Base-by-base conservation (phyloP, 1,284 basidiomycete species). In the Grifola frondosa region DNA sequence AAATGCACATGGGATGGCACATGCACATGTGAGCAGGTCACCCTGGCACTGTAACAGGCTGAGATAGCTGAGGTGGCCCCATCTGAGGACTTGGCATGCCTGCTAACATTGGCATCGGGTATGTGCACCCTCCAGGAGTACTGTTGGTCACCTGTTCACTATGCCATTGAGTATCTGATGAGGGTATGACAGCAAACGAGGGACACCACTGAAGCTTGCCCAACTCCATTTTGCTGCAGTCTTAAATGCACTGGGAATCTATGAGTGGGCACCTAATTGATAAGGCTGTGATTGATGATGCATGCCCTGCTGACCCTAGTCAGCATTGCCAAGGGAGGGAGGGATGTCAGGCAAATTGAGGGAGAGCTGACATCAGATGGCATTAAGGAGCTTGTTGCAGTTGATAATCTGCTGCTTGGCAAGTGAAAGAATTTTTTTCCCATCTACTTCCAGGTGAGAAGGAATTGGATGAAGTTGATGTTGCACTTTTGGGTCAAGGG, bases 51-150 rank as follows among this genome's bases (percentile, higher is more conserved):
- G 58, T 64, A 58, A 42, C 22, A 6, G 8, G 37, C 23, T 11
- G 34, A 40, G 63, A n/a, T n/a, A n/a, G n/a, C n/a, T 75, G 77
- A 13, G 78, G 70, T 49, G 72, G 72, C 15, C 70, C 73, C 56
- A 85, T 63, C 40, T 82, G 76, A 30, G 84, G 84, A 61, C 82
- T 85, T 25, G 78, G 69, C 64, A 83, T 65, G 17, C 71, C 77
- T 2, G 71, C 52, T 15, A 73, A 62, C 49, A 70, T 63, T 42
- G 52, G 30, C 40, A 64, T 62, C 5, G 72, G 64, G 19, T 76
- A 73, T 42, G 42, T 19, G 39, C 31, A 68, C 44, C 67, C 73
- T 57, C 69, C 75, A 50, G 78, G 75, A 22, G 73, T 73, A 44
- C 68, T 66, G 75, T 70, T 33, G 79, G 75, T 44, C 82, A 75